Percentiles rank a stretch among this genome's conserved stretches.
These are phyloP conservation scores for Nymphaea thermarum DNA, from an alignment of 164 flowering plant species.

Conservation along the genomic window DNA sequence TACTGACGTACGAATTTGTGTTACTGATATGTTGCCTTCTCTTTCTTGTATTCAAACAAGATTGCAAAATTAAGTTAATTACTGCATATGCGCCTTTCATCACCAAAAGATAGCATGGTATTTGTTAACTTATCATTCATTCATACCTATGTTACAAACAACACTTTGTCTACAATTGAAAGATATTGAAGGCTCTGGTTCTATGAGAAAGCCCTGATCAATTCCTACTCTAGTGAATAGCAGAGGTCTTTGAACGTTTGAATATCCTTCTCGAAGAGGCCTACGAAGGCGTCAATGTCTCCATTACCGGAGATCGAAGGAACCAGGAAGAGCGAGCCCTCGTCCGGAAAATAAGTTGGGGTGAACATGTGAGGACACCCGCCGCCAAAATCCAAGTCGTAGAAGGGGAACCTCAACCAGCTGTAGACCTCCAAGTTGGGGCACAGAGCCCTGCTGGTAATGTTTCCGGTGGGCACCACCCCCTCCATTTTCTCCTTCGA, in stretches of 20 bases:
- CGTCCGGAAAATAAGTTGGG: slow-evolving; percentile 20
- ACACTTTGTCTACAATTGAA: too few species aligned
- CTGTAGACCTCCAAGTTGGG: slow-evolving; percentile 23
- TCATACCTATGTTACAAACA: too few species aligned
- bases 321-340: slow-evolving; percentile 21
- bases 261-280: slow-evolving; percentile 12
- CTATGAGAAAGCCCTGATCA: too few species aligned
- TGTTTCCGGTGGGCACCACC: slow-evolving; percentile 16
- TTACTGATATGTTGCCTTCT: too few species aligned
- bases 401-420: slow-evolving; percentile 25
- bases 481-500: slow-evolving; percentile 12
- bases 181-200: too few species aligned
- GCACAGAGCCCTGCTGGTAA: slow-evolving; percentile 7
- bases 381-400: slow-evolving; percentile 23
- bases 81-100: too few species aligned
- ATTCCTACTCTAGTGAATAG: slow-evolving; percentile 8
- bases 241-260: slow-evolving; percentile 18
- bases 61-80: too few species aligned
- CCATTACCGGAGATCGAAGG: slow-evolving; percentile 24
- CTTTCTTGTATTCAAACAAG: too few species aligned
- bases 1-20: too few species aligned
- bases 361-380: slow-evolving; percentile 20
- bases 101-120: too few species aligned
- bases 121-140: too few species aligned
- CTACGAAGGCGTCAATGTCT: slow-evolving; percentile 19